Conservation (phyloP, 2,329 filamentous ascomycete species). For the Nigrospora oryzae region DNA sequence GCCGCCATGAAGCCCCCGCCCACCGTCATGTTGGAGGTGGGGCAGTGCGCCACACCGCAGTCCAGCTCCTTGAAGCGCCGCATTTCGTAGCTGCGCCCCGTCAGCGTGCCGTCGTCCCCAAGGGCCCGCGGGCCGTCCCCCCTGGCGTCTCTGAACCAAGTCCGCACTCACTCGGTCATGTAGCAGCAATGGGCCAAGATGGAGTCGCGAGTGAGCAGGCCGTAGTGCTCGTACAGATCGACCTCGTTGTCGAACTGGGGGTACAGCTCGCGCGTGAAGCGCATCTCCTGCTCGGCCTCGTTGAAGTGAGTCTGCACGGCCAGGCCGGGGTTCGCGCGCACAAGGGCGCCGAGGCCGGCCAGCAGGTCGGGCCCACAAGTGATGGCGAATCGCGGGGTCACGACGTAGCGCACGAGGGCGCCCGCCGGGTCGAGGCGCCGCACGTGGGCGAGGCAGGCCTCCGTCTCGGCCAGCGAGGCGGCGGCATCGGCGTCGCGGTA, state of each 20-base stretch:
- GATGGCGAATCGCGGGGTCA: constrained; percentile 55
- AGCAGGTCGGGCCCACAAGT: constrained; percentile 48
- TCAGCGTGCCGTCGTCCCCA: no score
- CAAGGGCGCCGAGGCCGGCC: constrained; percentile 44
- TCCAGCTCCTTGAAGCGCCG: constrained; percentile 31
- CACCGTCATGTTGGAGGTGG: constrained; percentile 54
- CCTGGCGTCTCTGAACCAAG: no score
- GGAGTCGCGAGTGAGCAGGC: constrained; percentile 42
- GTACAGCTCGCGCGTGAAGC: constrained; percentile 45
- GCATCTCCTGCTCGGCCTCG: constrained; percentile 53
- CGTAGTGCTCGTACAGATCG: constrained; percentile 49
- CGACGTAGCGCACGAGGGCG: constrained; percentile 36
- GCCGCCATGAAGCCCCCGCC: constrained; percentile 56
- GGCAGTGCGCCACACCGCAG: constrained; percentile 58
- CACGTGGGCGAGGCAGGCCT: constrained; percentile 39
- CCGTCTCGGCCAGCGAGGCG: constrained; percentile 40
- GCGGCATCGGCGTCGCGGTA: constrained; percentile 37
- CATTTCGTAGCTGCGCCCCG: constrained; percentile 33
- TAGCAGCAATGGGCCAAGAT: constrained; percentile 62
- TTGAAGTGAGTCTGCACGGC: constrained; percentile 62
- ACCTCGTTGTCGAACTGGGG: constrained; percentile 47
- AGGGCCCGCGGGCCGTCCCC: no score
- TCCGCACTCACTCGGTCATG: constrained; percentile 31
- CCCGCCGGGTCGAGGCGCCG: constrained; percentile 32
- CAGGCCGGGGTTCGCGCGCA: constrained; percentile 34